Evolutionary conservation across 345 rosid genomes (phyloP), one percentile per base, ranked within the genome.

Genomic region (Cardamine chenopodiifolia): DNA sequence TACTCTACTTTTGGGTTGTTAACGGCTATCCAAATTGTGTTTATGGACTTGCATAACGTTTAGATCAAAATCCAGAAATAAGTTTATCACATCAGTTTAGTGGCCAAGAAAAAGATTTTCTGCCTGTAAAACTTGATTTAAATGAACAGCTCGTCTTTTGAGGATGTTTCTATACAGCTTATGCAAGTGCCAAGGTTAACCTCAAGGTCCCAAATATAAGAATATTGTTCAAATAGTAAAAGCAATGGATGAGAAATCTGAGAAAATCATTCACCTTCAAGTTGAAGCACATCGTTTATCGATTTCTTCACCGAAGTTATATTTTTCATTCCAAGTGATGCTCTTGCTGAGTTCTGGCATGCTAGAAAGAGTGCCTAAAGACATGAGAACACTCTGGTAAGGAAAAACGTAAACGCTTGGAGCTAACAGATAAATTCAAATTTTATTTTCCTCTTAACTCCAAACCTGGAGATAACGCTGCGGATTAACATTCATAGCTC

Each of bases 401-500:
- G 56, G 22, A 61, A 47, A 44, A 44, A 52, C 53, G 34, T 1
- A 19, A 60, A 72, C 3, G 32, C 58, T 39, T 50, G 48, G 26
- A 22, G 52, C 34, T 34, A 26, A 64, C 52, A 58, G 45, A 44
- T n/a, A 52, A 28, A 17, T 60, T 39, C 7, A 23, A 11, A 29
- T 42, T 6, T n/a, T 57, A 17, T 50, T 48, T 6, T 53, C 9
- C 13, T 57, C 31, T 9, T n/a, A 37, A 78, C 23, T 63, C 63
- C 54, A 29, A 31, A 89, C 97, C 90, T 77, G 88, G 54, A 91
- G 92, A 83, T 91, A 91, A n/a, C 64, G 82, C 65, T 45, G 75
- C 65, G 98, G 89, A 84, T 83, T 82, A 29, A 94, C 83, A 79
- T 88, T 94, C 76, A 91, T 83, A 67, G 96, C 98, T 58, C 84